Evolutionary conservation across 1,284 basidiomycete species (phyloP).

Genomic region (Heterobasidion parviporum): DNA sequence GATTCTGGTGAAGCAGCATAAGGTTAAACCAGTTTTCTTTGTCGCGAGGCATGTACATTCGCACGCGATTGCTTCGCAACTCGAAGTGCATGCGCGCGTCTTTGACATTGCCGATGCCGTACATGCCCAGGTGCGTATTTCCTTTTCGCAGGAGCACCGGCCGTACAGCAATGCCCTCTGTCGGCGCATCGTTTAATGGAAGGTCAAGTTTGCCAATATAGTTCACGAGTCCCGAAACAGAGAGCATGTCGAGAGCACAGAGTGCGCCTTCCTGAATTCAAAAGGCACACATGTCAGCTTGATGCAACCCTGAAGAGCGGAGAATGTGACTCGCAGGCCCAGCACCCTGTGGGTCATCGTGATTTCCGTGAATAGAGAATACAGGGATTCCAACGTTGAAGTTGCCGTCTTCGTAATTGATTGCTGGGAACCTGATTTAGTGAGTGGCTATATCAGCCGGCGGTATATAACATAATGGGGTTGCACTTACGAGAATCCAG

Average conservation of each 20-base stretch:
- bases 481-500: slow-evolving; percentile 69
- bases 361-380: slow-evolving; percentile 99
- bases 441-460: neutral
- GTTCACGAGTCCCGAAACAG: slow-evolving; percentile 90
- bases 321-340: slow-evolving; percentile 56
- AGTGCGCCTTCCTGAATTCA: slow-evolving; percentile 79
- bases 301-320: neutral
- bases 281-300: neutral
- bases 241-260: slow-evolving; percentile 91
- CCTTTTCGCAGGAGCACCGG: slow-evolving; percentile 92
- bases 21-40: slow-evolving; percentile 95
- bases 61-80: slow-evolving; percentile 85
- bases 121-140: slow-evolving; percentile 77
- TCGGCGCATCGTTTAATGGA: slow-evolving; percentile 55
- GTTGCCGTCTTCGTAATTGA: slow-evolving; percentile 98
- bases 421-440: slow-evolving; percentile 74
- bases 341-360: slow-evolving; percentile 97
- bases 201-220: slow-evolving; percentile 93
- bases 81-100: slow-evolving; percentile 96
- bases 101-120: slow-evolving; percentile 95
- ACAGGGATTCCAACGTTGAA: slow-evolving; percentile 92
- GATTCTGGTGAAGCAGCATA: slow-evolving; percentile 90
- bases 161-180: slow-evolving; percentile 78
- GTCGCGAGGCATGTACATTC: slow-evolving; percentile 92
- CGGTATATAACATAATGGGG: slow-evolving; percentile 10